A percentile compares a stretch with the other conserved stretches of the same genome.
Conservation (phyloP, 768 basidiomycete species). For the Piloderma croceum region DNA sequence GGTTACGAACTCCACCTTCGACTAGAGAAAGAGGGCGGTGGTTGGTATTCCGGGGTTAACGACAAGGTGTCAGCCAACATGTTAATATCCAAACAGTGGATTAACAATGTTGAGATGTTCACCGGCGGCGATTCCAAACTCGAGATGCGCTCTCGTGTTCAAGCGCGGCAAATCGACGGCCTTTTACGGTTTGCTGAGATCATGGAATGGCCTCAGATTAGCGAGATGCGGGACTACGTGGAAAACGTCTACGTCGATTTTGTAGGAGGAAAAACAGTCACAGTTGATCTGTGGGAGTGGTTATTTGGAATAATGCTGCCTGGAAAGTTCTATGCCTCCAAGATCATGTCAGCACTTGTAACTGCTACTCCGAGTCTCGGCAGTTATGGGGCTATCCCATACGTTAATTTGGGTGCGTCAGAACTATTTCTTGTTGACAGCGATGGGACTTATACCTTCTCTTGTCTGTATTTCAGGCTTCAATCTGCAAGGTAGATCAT, state of each 20-base stretch:
- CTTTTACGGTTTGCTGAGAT: conserved; percentile 4
- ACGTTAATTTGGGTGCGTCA: too few relatives aligned
- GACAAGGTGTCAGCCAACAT: neutral
- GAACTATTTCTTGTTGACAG: too few relatives aligned
- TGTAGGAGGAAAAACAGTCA: conserved; percentile 1
- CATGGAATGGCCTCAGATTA: conserved; percentile 8
- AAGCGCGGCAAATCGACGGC: conserved; percentile 6
- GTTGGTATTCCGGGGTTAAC: conserved; percentile 2
- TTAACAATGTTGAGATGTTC: conserved; percentile 3
- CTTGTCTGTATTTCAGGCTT: conserved; percentile 2
- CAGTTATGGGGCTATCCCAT: too few relatives aligned
- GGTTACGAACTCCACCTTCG: conserved; percentile 1
- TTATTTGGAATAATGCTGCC: conserved; percentile 7
- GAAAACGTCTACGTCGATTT: conserved; percentile 6
- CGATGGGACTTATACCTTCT: too few relatives aligned
- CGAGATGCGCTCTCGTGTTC: conserved; percentile 3
- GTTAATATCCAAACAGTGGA: conserved; percentile 4
- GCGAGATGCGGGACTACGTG: conserved; percentile 5
- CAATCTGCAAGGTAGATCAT: conserved; percentile 1
- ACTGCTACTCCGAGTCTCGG: conserved; percentile 2
- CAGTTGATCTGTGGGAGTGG: conserved; percentile 4
- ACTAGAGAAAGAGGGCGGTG: conserved; percentile 1
- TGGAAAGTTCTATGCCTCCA: conserved; percentile 4
- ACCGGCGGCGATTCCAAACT: neutral
- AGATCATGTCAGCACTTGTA: conserved; percentile 6